A percentile compares a stretch with the other conserved stretches of the same genome.
phyloP scores from a whole-genome alignment of 148 eudicot genomes.

The Rhododendron molle region DNA sequence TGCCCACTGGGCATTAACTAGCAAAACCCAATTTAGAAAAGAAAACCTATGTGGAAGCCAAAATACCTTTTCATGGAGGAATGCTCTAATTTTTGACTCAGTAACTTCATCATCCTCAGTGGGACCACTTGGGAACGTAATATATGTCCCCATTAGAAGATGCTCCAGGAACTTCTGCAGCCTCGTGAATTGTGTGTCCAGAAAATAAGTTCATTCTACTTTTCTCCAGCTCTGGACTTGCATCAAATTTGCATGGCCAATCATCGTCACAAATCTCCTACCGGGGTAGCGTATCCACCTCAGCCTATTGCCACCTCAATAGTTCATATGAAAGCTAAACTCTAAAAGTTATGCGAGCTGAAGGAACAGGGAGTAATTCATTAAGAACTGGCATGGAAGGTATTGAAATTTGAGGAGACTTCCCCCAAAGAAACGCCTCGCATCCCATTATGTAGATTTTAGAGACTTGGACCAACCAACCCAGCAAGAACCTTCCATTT shows the following conservation, averaged over 20 bases:
- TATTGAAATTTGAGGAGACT: neutral
- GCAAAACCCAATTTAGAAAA: neutral
- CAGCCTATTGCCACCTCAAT: neutral
- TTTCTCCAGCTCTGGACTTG: conserved; percentile 35
- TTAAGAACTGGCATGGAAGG: neutral
- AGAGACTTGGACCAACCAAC: neutral
- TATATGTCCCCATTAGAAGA: conserved; percentile 28
- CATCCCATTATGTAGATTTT: neutral
- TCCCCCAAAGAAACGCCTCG: neutral
- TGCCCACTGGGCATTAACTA: too few relatives aligned
- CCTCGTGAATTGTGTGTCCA: conserved; percentile 15
- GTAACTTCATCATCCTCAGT: conserved; percentile 84
- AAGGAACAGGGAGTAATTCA: neutral
- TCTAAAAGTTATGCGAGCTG: neutral
- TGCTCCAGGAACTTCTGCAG: conserved; percentile 29
- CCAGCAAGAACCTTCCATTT: neutral
- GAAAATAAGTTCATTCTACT: conserved; percentile 25
- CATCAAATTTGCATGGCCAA: conserved; percentile 56
- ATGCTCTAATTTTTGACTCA: conserved; percentile 70
- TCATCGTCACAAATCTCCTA: conserved; percentile 39
- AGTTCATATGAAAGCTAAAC: neutral
- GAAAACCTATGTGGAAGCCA: neutral
- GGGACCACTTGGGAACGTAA: conserved; percentile 46
- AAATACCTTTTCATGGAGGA: conserved; percentile 74
- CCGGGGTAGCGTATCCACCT: neutral